A percentile compares a stretch with the other conserved stretches of the same genome.
phyloP scores from a whole-genome alignment of 805 yeast species.

The Hanseniaspora nectarophila region DNA sequence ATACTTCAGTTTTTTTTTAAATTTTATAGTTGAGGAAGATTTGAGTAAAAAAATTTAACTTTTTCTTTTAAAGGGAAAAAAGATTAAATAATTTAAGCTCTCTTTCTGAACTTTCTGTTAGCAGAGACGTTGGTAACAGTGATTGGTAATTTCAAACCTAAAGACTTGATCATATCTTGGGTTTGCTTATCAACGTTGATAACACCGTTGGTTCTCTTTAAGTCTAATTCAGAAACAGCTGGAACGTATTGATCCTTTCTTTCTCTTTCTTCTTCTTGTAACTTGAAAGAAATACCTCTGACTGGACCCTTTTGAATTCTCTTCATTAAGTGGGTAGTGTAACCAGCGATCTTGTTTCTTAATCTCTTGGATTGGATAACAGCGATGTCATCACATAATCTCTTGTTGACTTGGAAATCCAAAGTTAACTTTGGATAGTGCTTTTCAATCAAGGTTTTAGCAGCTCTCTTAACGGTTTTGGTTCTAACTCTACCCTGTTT shows the following conservation, averaged over 20 bases:
- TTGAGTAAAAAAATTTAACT: slow-evolving; percentile 11
- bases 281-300: slow-evolving; percentile 99
- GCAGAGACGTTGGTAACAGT: slow-evolving; percentile 77
- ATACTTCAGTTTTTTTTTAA: slow-evolving; percentile 18
- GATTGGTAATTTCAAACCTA: slow-evolving; percentile 83
- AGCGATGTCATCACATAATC: slow-evolving; percentile 96
- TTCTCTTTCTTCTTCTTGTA: slow-evolving; percentile 99
- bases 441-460: slow-evolving; percentile 98
- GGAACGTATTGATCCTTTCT: slow-evolving; percentile 99
- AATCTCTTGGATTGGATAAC: slow-evolving; percentile 98
- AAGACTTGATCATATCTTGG: slow-evolving; percentile 82
- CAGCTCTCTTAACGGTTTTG: slow-evolving; percentile 99
- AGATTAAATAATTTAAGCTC: slow-evolving; percentile 42
- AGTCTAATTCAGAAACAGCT: slow-evolving; percentile 98
- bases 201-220: slow-evolving; percentile 88
- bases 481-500: slow-evolving; percentile 99
- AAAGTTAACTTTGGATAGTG: slow-evolving; percentile 99
- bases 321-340: slow-evolving; percentile 99
- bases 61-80: slow-evolving; percentile 13
- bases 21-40: slow-evolving; percentile 19
- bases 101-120: slow-evolving; percentile 86
- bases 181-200: slow-evolving; percentile 96
- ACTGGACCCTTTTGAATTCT: slow-evolving; percentile 99
- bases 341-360: slow-evolving; percentile 99
- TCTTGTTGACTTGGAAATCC: slow-evolving; percentile 99